Evolutionary conservation across 2,329 filamentous ascomycete species (phyloP), one percentile per base, ranked within the genome.

Genomic region (Xenosphaeropsis pyriputrescens): DNA sequence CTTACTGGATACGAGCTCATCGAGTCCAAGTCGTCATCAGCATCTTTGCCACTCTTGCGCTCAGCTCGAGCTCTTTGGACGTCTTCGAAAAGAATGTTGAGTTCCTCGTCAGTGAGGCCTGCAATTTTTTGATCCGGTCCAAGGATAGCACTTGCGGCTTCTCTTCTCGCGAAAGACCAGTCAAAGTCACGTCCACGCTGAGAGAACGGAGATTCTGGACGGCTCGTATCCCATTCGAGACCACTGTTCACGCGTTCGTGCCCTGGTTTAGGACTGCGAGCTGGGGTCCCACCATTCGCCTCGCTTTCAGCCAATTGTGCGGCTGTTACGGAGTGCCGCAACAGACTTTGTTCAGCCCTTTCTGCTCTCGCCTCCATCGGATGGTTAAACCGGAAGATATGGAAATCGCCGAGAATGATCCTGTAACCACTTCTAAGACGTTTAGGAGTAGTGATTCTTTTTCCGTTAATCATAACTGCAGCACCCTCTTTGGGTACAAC

Each of bases 321-420:
- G 22, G 70, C 72, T 5, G 75, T 76, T 29, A 79, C 62, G 1
- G 88, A 93, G 53, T 96, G 89, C 34, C 89, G 79, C 40, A 98
- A 65, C 15, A 93, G 64, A 52, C 85, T 94, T 53, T 85, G 76
- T 44, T 94, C 85, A 12, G 85, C 88, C 39, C 91, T 69, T 60
- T 98, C 91, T 3, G 88, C 89, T 41, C 85, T 78, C 19, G 91
- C 91, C 61, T 98, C 91, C 67, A 94, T 81, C 1, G 91, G 91
- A 54, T 98, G 88, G 51, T 96, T 98, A 65, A 98, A 98, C 40
- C 91, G 72, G 62, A 98, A 96, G 43, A 98, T 98, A 57, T 98
- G 91, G 50, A 98, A 98, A 58, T 98, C 91, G 31, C 91, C 91
- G 8, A 98, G 67, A 44, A 98, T 98, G 38, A 98, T 83, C 43